Evolutionary conservation across 1,284 basidiomycete species (phyloP), one percentile per base, ranked within the genome.

Genomic region (Xerocomus cyaneibrunnescens): DNA sequence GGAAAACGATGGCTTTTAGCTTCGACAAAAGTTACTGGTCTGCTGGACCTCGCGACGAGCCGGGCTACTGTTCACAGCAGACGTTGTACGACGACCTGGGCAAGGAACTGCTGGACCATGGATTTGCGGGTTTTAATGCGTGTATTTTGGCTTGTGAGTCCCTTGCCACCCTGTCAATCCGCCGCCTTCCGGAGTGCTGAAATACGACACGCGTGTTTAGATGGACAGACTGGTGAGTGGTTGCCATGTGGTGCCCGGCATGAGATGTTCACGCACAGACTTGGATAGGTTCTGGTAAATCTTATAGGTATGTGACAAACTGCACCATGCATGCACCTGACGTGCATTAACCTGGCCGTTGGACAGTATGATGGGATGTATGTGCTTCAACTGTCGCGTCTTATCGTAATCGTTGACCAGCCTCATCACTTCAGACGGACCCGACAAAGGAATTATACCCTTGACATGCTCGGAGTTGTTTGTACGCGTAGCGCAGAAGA

Each of bases 1-100:
- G 92, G 61, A 94, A 92, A 75, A 80, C 85, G 10, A 89, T 95
- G 82, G 75, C 81, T 1, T 98, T 97, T 70, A 87, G 89, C 54
- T 98, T 96, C 62, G 94, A 97, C 80, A 95, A 94, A 78, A 91
- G 87, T 52, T 97, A 97, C 68, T 95, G 94, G 94, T 93, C 91
- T 43, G 94, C 93, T 7, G 92, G 94, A 1, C 77, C 88, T 10
- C 81, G 90, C 61, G 87, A 94, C 63, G 94, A 96, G 51, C 87
- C 91, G 0, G 76, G 77, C 13, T 97, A 97, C 65, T 95, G 93
- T 60, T 92, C 89, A 7, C 94, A 98, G 68, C 85, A 94, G 69
- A 98, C 94, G 0, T 76, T 98, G 52, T 98, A 94, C 71, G 85
- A 96, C 60, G 96, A 98, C 76, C 74, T 99, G 31, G 97, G 97